Conservation (phyloP, 2,329 filamentous ascomycete genomes). For the Pseudogymnoascus sp. region DNA sequence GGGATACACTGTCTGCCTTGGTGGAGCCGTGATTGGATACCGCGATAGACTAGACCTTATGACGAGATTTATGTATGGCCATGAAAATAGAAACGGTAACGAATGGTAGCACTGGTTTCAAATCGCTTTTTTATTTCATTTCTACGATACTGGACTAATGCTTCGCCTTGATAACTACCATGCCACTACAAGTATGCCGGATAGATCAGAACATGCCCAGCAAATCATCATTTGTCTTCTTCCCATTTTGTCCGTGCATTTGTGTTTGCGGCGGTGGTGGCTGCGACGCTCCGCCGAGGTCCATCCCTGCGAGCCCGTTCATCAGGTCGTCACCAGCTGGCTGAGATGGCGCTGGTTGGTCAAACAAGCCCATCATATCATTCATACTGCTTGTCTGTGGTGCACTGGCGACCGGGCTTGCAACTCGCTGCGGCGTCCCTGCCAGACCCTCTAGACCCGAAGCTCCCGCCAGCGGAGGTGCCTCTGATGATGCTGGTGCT, state of each 20-base stretch:
- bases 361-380: constrained; percentile 71
- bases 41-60: neutral
- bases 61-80: neutral
- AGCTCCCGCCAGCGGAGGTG: constrained; percentile 44
- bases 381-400: constrained; percentile 56
- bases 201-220: constrained; percentile 45
- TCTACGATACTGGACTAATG: constrained; percentile 4
- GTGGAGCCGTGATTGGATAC: neutral
- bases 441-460: constrained; percentile 47
- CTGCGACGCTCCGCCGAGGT: constrained; percentile 59
- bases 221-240: constrained; percentile 54
- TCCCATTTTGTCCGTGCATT: constrained; percentile 36
- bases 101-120: neutral
- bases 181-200: neutral
- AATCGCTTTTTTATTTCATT: constrained; percentile 4
- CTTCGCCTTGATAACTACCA: neutral
- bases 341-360: constrained; percentile 33
- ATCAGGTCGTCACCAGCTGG: constrained; percentile 38
- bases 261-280: constrained; percentile 59
- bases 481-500: constrained; percentile 78
- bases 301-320: constrained; percentile 78
- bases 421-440: constrained; percentile 62
- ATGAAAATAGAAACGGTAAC: neutral
- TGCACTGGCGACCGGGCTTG: constrained; percentile 47
- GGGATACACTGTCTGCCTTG: constrained; percentile 21